These are phyloP conservation scores for Cyclostephanos tholiformis DNA, from an alignment of 108 stramenopile genomes.

Conservation along the genomic window DNA sequence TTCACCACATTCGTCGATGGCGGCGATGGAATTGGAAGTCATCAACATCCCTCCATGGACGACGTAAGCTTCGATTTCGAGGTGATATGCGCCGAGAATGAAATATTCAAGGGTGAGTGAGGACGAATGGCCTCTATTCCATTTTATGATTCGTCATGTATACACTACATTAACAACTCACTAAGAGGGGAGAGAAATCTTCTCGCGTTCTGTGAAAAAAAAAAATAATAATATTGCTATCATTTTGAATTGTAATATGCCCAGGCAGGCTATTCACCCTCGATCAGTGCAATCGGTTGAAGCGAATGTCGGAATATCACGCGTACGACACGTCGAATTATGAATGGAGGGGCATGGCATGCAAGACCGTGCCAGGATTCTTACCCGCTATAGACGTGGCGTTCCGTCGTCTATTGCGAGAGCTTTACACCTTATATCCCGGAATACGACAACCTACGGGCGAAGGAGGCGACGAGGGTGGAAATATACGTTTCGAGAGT, in stretches of 20 bases:
- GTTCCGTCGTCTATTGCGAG: not conserved
- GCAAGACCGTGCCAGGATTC: constrained; percentile 15
- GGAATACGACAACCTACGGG: no score
- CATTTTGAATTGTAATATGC: no score
- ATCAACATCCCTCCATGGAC: not conserved
- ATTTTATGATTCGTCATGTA: not conserved
- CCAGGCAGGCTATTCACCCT: constrained; percentile 16
- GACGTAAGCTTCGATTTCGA: constrained; percentile 12
- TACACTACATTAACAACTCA: not conserved
- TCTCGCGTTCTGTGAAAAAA: not conserved
- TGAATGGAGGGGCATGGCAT: constrained; percentile 13
- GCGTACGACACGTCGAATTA: not conserved
- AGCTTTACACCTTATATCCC: not conserved
- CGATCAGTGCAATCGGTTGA: constrained; percentile 12
- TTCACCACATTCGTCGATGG: not conserved
- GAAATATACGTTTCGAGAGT: constrained; percentile 14
- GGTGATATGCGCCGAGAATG: constrained; percentile 1
- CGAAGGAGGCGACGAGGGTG: no score
- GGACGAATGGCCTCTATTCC: no score
- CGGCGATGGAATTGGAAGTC: not conserved
- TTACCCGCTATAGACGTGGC: not conserved
- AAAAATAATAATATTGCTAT: not conserved
- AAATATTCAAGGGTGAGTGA: constrained; percentile 1
- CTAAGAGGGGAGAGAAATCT: no score
- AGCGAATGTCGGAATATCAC: constrained; percentile 12